Conservation (phyloP, 495 filamentous ascomycete genomes). For the Podospora conica region DNA sequence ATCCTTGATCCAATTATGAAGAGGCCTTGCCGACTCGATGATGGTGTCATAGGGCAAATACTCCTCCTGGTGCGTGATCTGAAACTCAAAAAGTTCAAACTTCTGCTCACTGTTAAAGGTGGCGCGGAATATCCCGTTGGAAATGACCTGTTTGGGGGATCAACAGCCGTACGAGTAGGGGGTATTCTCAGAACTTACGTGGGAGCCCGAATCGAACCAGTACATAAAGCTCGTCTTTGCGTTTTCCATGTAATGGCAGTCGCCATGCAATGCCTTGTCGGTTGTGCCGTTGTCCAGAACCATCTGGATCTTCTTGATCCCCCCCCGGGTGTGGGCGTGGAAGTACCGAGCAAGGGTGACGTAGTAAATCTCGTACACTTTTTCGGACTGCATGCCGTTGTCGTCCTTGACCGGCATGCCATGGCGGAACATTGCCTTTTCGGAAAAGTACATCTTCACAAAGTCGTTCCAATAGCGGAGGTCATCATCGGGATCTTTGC, state of each 20-base stretch:
- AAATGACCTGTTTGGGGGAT: slow-evolving; percentile 49
- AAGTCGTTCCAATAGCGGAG: slow-evolving; percentile 67
- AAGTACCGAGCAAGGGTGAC: slow-evolving; percentile 75
- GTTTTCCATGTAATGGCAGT: slow-evolving; percentile 60
- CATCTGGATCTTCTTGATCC: slow-evolving; percentile 73
- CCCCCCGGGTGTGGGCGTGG: slow-evolving; percentile 74
- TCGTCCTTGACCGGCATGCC: slow-evolving; percentile 43
- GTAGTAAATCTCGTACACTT: slow-evolving; percentile 72
- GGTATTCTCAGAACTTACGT: slow-evolving; percentile 43
- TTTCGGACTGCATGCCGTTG: slow-evolving; percentile 42
- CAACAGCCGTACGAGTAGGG: background rate
- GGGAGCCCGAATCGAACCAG: slow-evolving; percentile 65
- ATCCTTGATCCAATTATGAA: slow-evolving; percentile 51
- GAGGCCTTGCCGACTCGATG: slow-evolving; percentile 47
- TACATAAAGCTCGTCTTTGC: slow-evolving; percentile 59
- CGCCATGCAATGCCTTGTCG: slow-evolving; percentile 52
- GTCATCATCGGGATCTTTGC: slow-evolving; percentile 50
- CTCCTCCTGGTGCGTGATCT: slow-evolving; percentile 58
- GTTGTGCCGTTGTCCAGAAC: slow-evolving; percentile 52
- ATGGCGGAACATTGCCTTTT: slow-evolving; percentile 61
- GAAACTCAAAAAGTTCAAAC: slow-evolving; percentile 65
- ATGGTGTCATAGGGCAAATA: slow-evolving; percentile 56
- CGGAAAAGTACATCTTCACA: slow-evolving; percentile 70
- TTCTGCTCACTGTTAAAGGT: slow-evolving; percentile 64
- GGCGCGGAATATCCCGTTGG: slow-evolving; percentile 54